Conservation (phyloP, 1,139 yeast genomes). For the Blastobotrys buckinghamii region DNA sequence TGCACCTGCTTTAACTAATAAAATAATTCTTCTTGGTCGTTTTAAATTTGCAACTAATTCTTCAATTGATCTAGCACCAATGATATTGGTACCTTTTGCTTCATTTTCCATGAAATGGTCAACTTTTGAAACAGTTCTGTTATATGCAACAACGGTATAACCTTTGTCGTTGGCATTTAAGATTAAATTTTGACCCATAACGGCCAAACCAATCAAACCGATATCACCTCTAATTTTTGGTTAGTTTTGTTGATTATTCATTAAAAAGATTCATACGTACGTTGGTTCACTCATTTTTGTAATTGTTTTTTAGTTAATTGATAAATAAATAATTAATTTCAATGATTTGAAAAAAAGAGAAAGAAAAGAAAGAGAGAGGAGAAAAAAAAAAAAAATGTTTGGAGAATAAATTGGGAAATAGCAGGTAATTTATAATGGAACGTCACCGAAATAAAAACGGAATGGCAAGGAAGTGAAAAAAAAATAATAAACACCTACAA, state of each 20-base stretch:
- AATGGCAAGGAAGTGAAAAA: neutral
- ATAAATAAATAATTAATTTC: too few relatives aligned
- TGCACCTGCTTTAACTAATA: constrained; percentile 93
- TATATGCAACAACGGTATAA: constrained; percentile 88
- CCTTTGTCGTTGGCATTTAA: constrained; percentile 98
- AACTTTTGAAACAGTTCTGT: constrained; percentile 95
- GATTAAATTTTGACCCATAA: constrained; percentile 98
- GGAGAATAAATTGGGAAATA: neutral
- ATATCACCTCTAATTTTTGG: constrained; percentile 67
- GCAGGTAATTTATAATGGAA: neutral
- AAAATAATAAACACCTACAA: too few relatives aligned
- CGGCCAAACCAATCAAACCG: constrained; percentile 99
- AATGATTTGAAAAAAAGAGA: neutral
- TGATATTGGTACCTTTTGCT: constrained; percentile 90
- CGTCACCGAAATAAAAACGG: neutral
- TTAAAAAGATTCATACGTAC: neutral
- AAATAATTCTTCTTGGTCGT: constrained; percentile 93
- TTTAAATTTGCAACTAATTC: constrained; percentile 86
- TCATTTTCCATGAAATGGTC: constrained; percentile 89
- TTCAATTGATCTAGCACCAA: constrained; percentile 90
- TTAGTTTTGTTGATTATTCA: neutral
- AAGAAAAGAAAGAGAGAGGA: neutral
- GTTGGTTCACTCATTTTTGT: neutral
- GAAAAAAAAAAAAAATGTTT: neutral
- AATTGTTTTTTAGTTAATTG: neutral